phyloP scores from a whole-genome alignment of 768 basidiomycete species.

The Leccinum boreale region DNA sequence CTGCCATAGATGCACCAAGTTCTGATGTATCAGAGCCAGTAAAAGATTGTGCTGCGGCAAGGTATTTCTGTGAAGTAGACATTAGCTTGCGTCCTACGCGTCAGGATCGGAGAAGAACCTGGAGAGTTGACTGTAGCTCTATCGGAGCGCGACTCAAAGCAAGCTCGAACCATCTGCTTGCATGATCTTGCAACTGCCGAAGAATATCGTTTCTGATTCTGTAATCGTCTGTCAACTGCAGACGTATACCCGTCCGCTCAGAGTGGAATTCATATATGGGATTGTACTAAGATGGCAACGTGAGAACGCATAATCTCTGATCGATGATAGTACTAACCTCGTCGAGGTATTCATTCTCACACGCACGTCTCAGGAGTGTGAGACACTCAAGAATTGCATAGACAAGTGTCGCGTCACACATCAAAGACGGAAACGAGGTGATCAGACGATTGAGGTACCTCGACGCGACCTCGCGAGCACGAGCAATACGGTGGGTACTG shows the following conservation, averaged over 20 bases:
- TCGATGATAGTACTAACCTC: constrained; percentile 55
- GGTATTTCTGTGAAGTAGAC: constrained; percentile 68
- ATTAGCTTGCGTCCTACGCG: background rate
- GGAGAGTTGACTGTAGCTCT: constrained; percentile 88
- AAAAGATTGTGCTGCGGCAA: constrained; percentile 68
- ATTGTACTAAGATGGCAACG: constrained; percentile 63
- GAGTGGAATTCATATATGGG: constrained; percentile 83
- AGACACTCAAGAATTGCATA: constrained; percentile 89
- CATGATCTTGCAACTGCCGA: constrained; percentile 65
- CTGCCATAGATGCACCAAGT: constrained; percentile 86
- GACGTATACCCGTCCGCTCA: constrained; percentile 64
- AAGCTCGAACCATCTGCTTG: constrained; percentile 81
- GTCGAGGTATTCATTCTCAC: constrained; percentile 87
- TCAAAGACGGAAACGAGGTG: constrained; percentile 88
- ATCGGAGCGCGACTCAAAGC: constrained; percentile 87
- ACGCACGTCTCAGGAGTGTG: constrained; percentile 81
- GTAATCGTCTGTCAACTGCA: constrained; percentile 86
- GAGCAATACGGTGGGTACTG: constrained; percentile 79
- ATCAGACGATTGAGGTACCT: constrained; percentile 84
- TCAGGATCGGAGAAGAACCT: constrained; percentile 46
- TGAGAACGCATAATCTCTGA: background rate
- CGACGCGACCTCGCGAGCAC: constrained; percentile 77
- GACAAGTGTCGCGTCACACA: constrained; percentile 87
- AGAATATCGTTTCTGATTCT: constrained; percentile 82
- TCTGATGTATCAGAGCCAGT: constrained; percentile 77